Conservation (phyloP, 148 eudicot genomes). For the Polygonum maritimum region DNA sequence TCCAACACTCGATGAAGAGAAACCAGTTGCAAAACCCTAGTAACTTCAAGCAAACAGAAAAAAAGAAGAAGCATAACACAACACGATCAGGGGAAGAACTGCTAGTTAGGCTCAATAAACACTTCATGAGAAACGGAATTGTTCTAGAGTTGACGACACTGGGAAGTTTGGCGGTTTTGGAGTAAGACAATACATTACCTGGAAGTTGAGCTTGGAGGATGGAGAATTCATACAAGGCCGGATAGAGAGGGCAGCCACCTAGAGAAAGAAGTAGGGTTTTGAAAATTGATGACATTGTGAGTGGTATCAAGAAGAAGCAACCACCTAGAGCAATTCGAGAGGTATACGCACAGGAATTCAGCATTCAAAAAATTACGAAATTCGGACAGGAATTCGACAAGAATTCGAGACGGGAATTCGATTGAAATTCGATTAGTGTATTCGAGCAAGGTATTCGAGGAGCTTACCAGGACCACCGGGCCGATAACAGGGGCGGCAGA, state of each 20-base stretch:
- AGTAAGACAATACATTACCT: conserved; percentile 13
- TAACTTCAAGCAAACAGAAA: background rate
- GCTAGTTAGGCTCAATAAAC: background rate
- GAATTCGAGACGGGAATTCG: no score
- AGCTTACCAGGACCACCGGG: no score
- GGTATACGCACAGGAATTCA: no score
- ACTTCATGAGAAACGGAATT: background rate
- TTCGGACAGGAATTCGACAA: no score
- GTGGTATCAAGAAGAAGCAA: no score
- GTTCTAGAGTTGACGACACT: background rate
- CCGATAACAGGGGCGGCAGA: no score
- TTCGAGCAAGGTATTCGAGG: no score
- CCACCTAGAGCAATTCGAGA: no score
- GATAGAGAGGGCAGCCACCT: conserved; percentile 26
- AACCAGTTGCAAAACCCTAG: conserved; percentile 31
- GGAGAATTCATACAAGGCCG: conserved; percentile 17
- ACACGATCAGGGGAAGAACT: background rate
- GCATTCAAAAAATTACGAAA: no score
- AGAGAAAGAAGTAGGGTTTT: background rate
- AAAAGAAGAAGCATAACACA: background rate
- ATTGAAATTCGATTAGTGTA: no score
- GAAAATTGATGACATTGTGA: no score
- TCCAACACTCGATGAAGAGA: conserved; percentile 29
- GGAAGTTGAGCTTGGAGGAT: conserved; percentile 18
- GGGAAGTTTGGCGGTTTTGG: background rate